Evolutionary conservation across 192 early-diverging fungal genomes (phyloP), one percentile per base, ranked within the genome.

Genomic region (Coemansia sp.): DNA sequence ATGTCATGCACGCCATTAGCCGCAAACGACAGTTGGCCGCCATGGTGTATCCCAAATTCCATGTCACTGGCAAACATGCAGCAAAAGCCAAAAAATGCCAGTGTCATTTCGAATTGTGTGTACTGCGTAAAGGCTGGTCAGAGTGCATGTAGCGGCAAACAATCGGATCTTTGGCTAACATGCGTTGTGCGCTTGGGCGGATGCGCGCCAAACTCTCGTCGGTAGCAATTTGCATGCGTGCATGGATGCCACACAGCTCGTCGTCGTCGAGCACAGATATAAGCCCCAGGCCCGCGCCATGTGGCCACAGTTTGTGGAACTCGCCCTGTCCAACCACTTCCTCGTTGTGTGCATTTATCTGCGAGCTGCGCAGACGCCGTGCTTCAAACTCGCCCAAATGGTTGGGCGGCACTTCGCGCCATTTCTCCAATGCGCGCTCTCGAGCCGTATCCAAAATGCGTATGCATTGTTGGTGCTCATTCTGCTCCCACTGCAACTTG

Each of bases 261-360:
- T 11, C 23, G 5, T 77, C 75, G 39, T 56, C 37, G 29, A 77
- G 66, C 65, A 77, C 17, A 29, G 75, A 65, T 54, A 77, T 50
- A 8, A 77, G 69, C 11, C 75, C 75, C 2, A 77, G 66, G 17
- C 69, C 75, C 14, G 59, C n/a, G 2, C 75, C 75, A 27, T 72
- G 14, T 29, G 75, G 69, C 75, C 74, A 76, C 27, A 76, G 59
- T 19, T 43, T 45, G 9, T 54, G 64, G 14, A 63, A 64, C 37
- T 69, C 67, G 35, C 57, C 73, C 17, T 60, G 55, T 25, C 19
- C 22, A 56, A 41, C 14, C 7, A 21, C 24, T 1, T 22, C 51
- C 24, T 12, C 51, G 4, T 45, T 45, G 14, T 2, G 41, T 1
- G 11, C 14, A 15, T 11, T 1, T 2, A 21, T 41, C 5, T 25